Conservation (phyloP, 306 rosid genomes). For the Medicago arabica region DNA sequence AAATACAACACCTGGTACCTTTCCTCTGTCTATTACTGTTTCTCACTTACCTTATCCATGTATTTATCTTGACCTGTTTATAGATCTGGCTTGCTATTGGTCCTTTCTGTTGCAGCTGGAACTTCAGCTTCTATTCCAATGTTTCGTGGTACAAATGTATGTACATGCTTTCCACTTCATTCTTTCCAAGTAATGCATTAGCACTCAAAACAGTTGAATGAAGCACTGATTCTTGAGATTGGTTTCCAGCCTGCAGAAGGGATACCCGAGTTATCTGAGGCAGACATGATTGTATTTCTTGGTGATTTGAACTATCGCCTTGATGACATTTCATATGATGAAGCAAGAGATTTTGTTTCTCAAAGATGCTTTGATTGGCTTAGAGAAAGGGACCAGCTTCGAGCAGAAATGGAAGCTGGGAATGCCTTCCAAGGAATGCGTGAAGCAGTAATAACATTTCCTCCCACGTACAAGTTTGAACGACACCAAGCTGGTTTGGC, state of each 20-base stretch:
- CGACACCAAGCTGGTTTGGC: conserved; percentile 92
- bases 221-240: conserved; percentile 52
- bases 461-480: conserved; percentile 98
- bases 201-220: conserved; percentile 37
- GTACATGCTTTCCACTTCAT: conserved; percentile 50
- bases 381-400: conserved; percentile 94
- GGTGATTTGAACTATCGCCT: conserved; percentile 97
- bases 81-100: conserved; percentile 78
- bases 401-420: conserved; percentile 94
- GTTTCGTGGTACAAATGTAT: conserved; percentile 74
- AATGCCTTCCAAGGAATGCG: conserved; percentile 99
- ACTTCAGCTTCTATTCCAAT: conserved; percentile 71
- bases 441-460: conserved; percentile 84
- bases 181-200: conserved; percentile 40
- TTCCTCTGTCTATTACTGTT: conserved; percentile 56
- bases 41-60: conserved; percentile 58
- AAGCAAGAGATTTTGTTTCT: conserved; percentile 95
- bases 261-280: conserved; percentile 86
- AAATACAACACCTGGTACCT: conserved; percentile 73
- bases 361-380: conserved; percentile 99
- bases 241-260: conserved; percentile 67
- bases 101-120: conserved; percentile 85
- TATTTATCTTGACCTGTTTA: conserved; percentile 64
- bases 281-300: conserved; percentile 91
- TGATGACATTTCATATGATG: conserved; percentile 88